These are phyloP conservation scores for Mortierella sp. DNA, from an alignment of 371 early-diverging fungal genomes.

Conservation along the genomic window DNA sequence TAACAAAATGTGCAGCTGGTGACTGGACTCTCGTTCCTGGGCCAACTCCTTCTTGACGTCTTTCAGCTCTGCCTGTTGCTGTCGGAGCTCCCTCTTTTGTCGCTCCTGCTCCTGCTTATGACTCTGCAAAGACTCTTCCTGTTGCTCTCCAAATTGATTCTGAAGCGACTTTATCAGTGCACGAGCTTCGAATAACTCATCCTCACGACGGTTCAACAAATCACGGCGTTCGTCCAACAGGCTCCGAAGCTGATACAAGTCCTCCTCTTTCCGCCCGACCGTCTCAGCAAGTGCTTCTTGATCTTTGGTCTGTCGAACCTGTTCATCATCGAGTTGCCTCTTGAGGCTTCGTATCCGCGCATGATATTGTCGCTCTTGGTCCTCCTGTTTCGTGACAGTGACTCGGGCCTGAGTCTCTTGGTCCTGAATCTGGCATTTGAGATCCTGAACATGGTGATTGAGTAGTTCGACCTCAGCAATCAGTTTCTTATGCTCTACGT, in stretches of 20 bases:
- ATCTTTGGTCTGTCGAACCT: conserved; percentile 10
- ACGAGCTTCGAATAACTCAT: conserved; percentile 13
- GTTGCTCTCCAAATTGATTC: conserved; percentile 12
- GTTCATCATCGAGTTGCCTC: conserved; percentile 17
- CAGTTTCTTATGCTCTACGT: conserved; percentile 14
- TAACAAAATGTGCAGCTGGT: conserved; percentile 23
- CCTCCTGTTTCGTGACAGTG: conserved; percentile 10
- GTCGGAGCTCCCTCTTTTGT: background rate
- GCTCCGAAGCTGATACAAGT: no score
- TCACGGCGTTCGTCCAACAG: no score
- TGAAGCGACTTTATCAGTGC: conserved; percentile 13
- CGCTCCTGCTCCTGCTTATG: background rate
- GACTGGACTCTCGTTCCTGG: conserved; percentile 19
- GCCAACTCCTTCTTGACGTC: conserved; percentile 12
- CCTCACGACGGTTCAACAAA: no score
- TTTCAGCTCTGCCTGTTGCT: conserved; percentile 21
- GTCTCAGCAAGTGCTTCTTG: conserved; percentile 9
- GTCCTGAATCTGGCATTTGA: conserved; percentile 6
- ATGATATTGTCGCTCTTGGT: conserved; percentile 1
- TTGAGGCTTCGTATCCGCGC: conserved; percentile 10
- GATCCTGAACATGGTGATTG: conserved; percentile 17
- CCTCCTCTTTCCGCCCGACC: background rate
- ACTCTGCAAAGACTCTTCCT: conserved; percentile 15
- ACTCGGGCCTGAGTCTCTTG: background rate
- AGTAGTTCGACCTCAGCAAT: conserved; percentile 7